phyloP scores from a whole-genome alignment of 495 filamentous ascomycete species.

The Talaromyces ruber region DNA sequence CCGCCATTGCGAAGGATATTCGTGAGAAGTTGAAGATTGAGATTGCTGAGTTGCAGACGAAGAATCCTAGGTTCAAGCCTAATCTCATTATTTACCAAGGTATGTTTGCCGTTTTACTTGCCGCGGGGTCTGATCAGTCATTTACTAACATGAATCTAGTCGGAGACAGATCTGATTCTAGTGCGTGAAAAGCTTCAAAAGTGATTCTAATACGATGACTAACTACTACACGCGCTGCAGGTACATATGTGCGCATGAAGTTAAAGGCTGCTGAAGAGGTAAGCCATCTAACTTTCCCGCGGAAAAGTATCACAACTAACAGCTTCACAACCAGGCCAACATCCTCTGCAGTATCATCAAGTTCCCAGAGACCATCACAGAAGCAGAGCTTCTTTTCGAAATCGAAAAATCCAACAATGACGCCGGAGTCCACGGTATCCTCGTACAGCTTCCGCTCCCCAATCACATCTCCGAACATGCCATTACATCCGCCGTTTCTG shows the following conservation, averaged over 20 bases:
- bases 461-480: conserved; percentile 80
- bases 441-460: conserved; percentile 89
- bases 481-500: conserved; percentile 80
- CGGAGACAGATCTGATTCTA: conserved; percentile 3
- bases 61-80: conserved; percentile 79
- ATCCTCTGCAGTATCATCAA: conserved; percentile 81
- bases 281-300: conserved; percentile 10
- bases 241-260: conserved; percentile 99
- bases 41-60: conserved; percentile 70
- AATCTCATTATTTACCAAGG: conserved; percentile 89
- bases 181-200: background rate
- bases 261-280: conserved; percentile 94
- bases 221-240: conserved; percentile 29
- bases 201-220: background rate
- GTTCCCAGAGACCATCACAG: conserved; percentile 70
- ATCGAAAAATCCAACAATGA: conserved; percentile 82
- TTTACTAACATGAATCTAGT: background rate
- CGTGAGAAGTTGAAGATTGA: conserved; percentile 67
- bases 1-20: conserved; percentile 83
- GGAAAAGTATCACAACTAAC: conserved; percentile 8
- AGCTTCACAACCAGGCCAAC: conserved; percentile 53
- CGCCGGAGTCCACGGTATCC: conserved; percentile 77
- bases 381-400: conserved; percentile 75
- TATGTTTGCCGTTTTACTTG: conserved; percentile 30
- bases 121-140: background rate